Evolutionary conservation across 1,284 basidiomycete species (phyloP), one percentile per base, ranked within the genome.

Genomic region (Wallemia mellicola): DNA sequence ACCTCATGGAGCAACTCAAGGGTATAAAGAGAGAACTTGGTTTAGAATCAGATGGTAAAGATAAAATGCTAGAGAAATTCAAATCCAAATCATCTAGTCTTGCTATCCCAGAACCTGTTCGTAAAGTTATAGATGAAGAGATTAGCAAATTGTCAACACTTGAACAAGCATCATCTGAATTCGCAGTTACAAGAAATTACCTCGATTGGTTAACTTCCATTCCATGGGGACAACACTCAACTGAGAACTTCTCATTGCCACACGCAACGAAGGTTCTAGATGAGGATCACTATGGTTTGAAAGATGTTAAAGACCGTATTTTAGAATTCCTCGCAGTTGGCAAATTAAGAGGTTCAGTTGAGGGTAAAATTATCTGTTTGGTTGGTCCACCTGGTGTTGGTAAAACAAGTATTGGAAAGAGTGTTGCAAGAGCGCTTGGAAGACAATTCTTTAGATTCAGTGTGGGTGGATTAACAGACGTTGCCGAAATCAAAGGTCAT

Each of bases 1-100:
- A 94, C 71, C 75, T 99, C 61, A 91, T 88, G 84, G 94, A 99
- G 71, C 94, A 98, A 72, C 78, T 98, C 63, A 95, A 94, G 72
- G 89, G 87, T 1, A 98, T 99, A 73, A 96, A 98, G 76, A 94
- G 92, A 74, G 94, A 96, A 72, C 77, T 98, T 5, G 92, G 92
- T 2, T 86, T 96, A 79, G 88, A 92, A 71, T 83, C 81, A 28
- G 92, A 98, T 66, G 92, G 92, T 38, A 96, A 96, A 74, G 92
- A 96, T 73, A 94, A 91, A 72, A 73, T 96, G 62, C 83, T 96
- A 58, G 87, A 94, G 69, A 89, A 92, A 73, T 94, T 96, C 74
- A 84, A 81, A 71, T 48, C 55, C n/a, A 57, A 26, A 25, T 28
- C 55, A 14, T 28, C 55, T 28, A 19, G 9, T 5, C 11, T 26